Evolutionary conservation across 2,329 filamentous ascomycete species (phyloP).

Genomic region (Parastagonospora avenae): DNA sequence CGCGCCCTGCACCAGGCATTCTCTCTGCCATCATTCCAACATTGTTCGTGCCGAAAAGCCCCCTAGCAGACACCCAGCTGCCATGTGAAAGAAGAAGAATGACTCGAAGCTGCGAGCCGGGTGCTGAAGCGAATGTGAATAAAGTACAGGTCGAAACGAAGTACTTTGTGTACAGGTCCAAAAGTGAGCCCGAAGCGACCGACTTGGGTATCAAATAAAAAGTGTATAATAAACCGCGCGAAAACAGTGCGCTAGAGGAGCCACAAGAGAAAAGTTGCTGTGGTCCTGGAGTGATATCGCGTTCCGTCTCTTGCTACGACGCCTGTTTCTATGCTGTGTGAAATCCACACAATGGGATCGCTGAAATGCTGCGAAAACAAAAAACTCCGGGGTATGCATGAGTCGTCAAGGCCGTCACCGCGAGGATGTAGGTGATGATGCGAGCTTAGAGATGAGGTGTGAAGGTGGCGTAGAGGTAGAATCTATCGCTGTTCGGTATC

Average conservation of each 20-base stretch:
- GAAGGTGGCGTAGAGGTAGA: slow-evolving; percentile 12
- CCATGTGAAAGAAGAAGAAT: slow-evolving; percentile 10
- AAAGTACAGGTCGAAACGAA: slow-evolving; percentile 18
- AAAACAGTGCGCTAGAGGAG: slow-evolving; percentile 14
- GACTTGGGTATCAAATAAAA: slow-evolving; percentile 44
- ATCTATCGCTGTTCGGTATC: slow-evolving; percentile 47
- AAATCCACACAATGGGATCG: slow-evolving; percentile 27
- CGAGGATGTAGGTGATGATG: slow-evolving; percentile 19
- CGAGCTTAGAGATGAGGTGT: slow-evolving; percentile 28
- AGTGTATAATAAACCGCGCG: slow-evolving; percentile 21
- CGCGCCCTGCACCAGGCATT: neutral
- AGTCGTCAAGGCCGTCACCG: slow-evolving; percentile 42
- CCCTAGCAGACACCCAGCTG: slow-evolving; percentile 24
- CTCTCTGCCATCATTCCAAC: slow-evolving; percentile 1
- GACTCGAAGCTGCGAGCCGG: slow-evolving; percentile 20
- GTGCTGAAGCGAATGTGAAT: slow-evolving; percentile 38
- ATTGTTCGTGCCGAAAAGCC: slow-evolving; percentile 9
- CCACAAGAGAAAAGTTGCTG: slow-evolving; percentile 13
- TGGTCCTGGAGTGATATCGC: slow-evolving; percentile 17
- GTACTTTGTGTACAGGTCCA: slow-evolving; percentile 2
- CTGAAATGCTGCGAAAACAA: slow-evolving; percentile 44
- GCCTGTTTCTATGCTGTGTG: slow-evolving; percentile 31
- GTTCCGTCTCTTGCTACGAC: slow-evolving; percentile 15
- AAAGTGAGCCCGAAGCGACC: slow-evolving; percentile 33
- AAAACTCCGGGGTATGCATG: slow-evolving; percentile 46